Conservation (phyloP, 371 early-diverging fungal species). For the Circinella umbellata region DNA sequence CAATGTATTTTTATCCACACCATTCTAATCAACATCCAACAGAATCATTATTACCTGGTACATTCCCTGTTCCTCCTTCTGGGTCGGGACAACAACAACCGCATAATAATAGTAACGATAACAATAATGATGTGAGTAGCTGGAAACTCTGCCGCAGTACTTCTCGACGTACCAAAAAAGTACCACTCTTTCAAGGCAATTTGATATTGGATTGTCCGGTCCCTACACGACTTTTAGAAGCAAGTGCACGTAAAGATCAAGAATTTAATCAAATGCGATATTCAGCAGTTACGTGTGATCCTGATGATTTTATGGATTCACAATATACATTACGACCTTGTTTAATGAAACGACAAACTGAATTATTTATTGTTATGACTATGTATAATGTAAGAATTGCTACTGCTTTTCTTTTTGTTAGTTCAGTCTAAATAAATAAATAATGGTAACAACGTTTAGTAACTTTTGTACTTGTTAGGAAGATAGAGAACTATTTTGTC, state of each 20-base stretch:
- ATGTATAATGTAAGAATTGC: constrained; percentile 60
- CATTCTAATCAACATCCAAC: neutral
- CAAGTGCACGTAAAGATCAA: constrained; percentile 44
- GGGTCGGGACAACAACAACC: neutral
- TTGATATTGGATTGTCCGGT: constrained; percentile 60
- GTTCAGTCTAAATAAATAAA: too few species aligned
- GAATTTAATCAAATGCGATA: constrained; percentile 77
- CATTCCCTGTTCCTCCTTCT: neutral
- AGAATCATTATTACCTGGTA: neutral
- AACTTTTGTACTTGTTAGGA: constrained; percentile 39
- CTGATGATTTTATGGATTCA: constrained; percentile 55
- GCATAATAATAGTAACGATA: neutral
- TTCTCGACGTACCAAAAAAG: constrained; percentile 22
- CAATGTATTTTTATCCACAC: neutral
- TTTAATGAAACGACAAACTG: constrained; percentile 55
- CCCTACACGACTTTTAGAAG: constrained; percentile 45
- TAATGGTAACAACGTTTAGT: neutral
- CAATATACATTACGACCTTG: constrained; percentile 54
- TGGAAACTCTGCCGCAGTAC: neutral
- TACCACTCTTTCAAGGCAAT: constrained; percentile 66
- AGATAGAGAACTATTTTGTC: constrained; percentile 65
- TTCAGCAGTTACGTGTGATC: constrained; percentile 72
- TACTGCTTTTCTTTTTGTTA: too few species aligned
- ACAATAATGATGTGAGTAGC: neutral
- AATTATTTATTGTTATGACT: constrained; percentile 72